Evolutionary conservation across 163 green algal genomes (phyloP).

Genomic region (Chloromonas sp.): DNA sequence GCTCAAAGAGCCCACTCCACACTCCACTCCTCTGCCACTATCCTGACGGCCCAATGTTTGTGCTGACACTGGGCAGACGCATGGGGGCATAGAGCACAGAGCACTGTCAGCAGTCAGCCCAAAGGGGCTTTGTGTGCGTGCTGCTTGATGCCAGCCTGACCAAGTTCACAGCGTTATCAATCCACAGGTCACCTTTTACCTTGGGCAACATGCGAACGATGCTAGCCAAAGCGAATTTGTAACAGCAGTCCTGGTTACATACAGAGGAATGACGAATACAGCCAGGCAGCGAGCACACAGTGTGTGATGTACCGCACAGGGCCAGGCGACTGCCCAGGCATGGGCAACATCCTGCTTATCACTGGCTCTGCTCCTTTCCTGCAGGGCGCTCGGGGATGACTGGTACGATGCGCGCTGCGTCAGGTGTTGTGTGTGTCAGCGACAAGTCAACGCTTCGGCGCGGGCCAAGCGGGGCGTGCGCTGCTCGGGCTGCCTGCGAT

Average conservation of each 20-base stretch:
- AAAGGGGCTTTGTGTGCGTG: too few species aligned
- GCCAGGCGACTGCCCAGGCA: not conserved
- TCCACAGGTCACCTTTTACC: too few species aligned
- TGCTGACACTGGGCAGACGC: too few species aligned
- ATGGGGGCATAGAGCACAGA: too few species aligned
- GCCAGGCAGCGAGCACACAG: not conserved
- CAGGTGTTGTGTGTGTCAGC: not conserved
- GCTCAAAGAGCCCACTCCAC: too few species aligned
- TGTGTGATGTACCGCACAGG: not conserved
- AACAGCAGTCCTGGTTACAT: not conserved
- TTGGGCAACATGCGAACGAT: too few species aligned
- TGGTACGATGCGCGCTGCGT: constrained; percentile 1
- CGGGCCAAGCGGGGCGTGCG: constrained; percentile 1
- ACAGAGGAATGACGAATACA: not conserved
- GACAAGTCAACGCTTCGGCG: not conserved
- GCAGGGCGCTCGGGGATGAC: not conserved
- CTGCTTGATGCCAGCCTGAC: too few species aligned
- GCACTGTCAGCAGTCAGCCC: too few species aligned
- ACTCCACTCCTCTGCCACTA: too few species aligned
- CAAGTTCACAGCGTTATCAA: too few species aligned
- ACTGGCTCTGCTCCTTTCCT: not conserved
- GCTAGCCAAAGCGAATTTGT: not conserved
- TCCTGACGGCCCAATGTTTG: too few species aligned
- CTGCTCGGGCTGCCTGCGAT: constrained; percentile 3
- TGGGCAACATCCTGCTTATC: too few species aligned